Evolutionary conservation across 331 rosid genomes (phyloP).

Genomic region (Quercus lobata): DNA sequence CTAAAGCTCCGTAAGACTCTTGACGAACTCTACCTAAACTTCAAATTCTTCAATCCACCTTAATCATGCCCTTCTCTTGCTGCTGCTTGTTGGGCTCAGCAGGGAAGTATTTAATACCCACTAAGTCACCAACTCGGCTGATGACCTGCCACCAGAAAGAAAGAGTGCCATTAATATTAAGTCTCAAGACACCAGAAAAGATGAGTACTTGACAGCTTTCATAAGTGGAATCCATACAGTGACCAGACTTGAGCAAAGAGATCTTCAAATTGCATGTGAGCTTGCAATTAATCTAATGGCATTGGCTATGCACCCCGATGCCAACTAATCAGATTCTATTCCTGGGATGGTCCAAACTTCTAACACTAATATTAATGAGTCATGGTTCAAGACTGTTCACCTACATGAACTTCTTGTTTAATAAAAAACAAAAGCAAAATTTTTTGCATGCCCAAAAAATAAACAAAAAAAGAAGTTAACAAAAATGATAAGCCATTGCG

Average conservation of each 20-base stretch:
- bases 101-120: constrained; percentile 86
- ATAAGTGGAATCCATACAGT: neutral
- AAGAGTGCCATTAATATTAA: neutral
- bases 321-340: neutral
- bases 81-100: constrained; percentile 66
- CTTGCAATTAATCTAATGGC: neutral
- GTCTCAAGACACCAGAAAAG: neutral
- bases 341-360: neutral
- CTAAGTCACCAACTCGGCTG: constrained; percentile 69
- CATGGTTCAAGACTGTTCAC: neutral
- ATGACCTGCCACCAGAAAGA: constrained; percentile 44
- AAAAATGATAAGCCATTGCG: no score
- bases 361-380: neutral
- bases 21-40: neutral
- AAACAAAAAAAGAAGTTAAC: no score
- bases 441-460: neutral
- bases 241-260: neutral
- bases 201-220: neutral
- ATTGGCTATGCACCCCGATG: neutral
- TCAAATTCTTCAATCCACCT: constrained; percentile 18
- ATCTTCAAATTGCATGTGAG: neutral
- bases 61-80: constrained; percentile 16
- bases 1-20: neutral
- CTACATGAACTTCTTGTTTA: neutral
- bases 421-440: neutral